These are phyloP conservation scores for Trichoderma sp. DNA, from an alignment of 2,329 filamentous ascomycete genomes.

Conservation along the genomic window DNA sequence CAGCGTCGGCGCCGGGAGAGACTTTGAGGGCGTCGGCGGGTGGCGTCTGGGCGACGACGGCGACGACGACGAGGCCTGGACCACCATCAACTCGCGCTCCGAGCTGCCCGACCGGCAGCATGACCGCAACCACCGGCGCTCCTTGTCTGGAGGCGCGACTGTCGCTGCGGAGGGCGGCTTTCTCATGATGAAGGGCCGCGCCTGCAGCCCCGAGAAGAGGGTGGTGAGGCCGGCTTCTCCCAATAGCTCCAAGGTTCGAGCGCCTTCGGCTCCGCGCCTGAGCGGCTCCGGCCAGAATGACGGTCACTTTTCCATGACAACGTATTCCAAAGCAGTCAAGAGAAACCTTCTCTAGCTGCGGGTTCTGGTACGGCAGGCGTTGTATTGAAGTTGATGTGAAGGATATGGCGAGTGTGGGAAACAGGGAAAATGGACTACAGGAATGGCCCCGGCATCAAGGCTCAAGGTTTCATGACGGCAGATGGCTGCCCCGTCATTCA, in stretches of 20 bases:
- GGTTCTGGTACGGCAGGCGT: neutral
- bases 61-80: slow-evolving; percentile 44
- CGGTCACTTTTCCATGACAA: slow-evolving; percentile 42
- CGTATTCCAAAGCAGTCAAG: slow-evolving; percentile 34
- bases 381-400: neutral
- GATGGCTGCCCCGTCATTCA: neutral
- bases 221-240: slow-evolving; percentile 32
- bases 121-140: slow-evolving; percentile 42
- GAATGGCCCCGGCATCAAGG: neutral
- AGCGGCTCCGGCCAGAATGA: slow-evolving; percentile 32
- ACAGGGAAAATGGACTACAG: neutral
- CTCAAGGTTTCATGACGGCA: neutral
- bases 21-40: slow-evolving; percentile 59
- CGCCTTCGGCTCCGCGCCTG: slow-evolving; percentile 41
- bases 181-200: slow-evolving; percentile 44
- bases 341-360: slow-evolving; percentile 21
- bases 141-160: slow-evolving; percentile 38
- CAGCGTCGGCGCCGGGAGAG: slow-evolving; percentile 50
- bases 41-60: slow-evolving; percentile 47
- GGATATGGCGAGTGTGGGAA: neutral
- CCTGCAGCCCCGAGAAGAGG: slow-evolving; percentile 34
- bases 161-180: slow-evolving; percentile 40
- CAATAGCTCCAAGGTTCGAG: slow-evolving; percentile 49
- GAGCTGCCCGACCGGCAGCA: slow-evolving; percentile 46
- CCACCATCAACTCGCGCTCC: slow-evolving; percentile 50